Conservation (phyloP, 352 stramenopile species). For the Discostella stelligera region DNA sequence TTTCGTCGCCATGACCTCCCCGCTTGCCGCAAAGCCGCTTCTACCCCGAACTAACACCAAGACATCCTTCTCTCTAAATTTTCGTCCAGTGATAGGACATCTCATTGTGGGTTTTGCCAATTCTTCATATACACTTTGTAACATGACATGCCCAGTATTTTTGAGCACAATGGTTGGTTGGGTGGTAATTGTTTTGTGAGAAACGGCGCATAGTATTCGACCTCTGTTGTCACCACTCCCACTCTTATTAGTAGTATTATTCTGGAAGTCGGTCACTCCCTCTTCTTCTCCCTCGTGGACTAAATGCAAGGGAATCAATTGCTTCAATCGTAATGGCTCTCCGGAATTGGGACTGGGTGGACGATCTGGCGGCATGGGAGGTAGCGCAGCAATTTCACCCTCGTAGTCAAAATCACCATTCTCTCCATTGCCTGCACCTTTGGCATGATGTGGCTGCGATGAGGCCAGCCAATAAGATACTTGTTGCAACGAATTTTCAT, state of each 20-base stretch:
- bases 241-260: background rate
- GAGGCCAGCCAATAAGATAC: conserved; percentile 76
- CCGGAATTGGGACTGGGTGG: conserved; percentile 71
- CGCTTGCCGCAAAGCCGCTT: conserved; percentile 69
- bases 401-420: conserved; percentile 38
- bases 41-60: conserved; percentile 67
- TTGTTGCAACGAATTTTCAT: conserved; percentile 53
- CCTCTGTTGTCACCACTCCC: conserved; percentile 7
- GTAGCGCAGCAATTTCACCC: conserved; percentile 35
- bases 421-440: background rate
- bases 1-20: conserved; percentile 63
- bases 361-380: conserved; percentile 57
- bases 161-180: conserved; percentile 67
- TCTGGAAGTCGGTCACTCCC: background rate
- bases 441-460: conserved; percentile 46
- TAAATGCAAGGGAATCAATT: conserved; percentile 69
- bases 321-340: conserved; percentile 70
- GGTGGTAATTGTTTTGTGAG: conserved; percentile 73
- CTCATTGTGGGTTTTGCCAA: conserved; percentile 56
- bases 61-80: conserved; percentile 75
- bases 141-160: conserved; percentile 68
- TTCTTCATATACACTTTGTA: conserved; percentile 67
- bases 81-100: conserved; percentile 68
- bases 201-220: conserved; percentile 69
- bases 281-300: conserved; percentile 41